These are phyloP conservation scores for Pyricularia sp. DNA, from an alignment of 2,329 filamentous ascomycete genomes.

Conservation along the genomic window DNA sequence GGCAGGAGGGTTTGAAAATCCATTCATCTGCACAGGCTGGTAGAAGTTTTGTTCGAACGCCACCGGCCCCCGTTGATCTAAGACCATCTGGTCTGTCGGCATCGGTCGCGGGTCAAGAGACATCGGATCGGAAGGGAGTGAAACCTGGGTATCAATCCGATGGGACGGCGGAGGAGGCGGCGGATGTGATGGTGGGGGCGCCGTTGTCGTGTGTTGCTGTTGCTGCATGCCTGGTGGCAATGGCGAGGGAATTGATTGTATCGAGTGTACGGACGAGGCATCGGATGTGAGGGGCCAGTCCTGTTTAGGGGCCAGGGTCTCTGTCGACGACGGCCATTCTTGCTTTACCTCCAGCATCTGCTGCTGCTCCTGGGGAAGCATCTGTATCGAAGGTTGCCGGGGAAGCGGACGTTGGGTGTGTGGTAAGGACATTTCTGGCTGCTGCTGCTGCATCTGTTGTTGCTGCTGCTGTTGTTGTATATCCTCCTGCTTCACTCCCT, in stretches of 20 bases:
- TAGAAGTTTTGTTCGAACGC: constrained; percentile 2
- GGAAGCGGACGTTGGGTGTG: background rate
- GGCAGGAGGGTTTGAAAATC: background rate
- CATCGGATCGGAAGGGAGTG: background rate
- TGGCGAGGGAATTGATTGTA: background rate
- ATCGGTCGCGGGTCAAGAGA: background rate
- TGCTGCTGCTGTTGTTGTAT: background rate
- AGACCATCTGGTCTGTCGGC: background rate
- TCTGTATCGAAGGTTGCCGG: background rate
- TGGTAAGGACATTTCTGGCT: background rate
- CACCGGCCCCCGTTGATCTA: background rate
- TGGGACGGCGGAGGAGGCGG: background rate
- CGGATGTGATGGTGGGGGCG: background rate
- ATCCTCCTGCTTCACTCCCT: background rate
- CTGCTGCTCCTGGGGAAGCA: background rate
- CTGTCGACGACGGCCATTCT: background rate
- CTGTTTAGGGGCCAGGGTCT: background rate
- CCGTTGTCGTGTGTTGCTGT: background rate
- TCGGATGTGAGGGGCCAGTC: background rate
- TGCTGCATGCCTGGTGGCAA: background rate
- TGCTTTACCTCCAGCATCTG: background rate
- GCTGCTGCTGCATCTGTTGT: background rate
- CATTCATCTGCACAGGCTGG: background rate
- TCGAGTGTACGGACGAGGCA: background rate
- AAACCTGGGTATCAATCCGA: background rate